phyloP scores from a whole-genome alignment of 164 flowering plant genomes.

The Warburgia ugandensis region DNA sequence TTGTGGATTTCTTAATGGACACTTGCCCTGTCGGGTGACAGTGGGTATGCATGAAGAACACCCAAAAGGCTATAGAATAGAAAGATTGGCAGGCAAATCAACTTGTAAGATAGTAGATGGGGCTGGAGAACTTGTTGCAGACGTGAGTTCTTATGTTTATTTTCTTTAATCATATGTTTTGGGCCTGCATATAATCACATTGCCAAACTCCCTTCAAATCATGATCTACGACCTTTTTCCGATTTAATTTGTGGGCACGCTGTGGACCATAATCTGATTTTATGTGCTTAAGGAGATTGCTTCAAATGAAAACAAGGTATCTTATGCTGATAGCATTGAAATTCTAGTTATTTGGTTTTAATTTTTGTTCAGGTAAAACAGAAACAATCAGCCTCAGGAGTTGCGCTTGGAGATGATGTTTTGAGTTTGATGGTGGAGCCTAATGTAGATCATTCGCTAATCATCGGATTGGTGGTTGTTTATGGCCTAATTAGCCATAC shows the following conservation, averaged over 20 bases:
- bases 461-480: conserved; percentile 14
- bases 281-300: too few species aligned
- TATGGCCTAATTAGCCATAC: conserved; percentile 8
- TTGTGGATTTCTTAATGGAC: conserved; percentile 11
- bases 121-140: conserved; percentile 31
- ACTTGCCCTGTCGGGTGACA: conserved; percentile 14
- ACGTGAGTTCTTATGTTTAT: conserved; percentile 23
- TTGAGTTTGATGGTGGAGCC: conserved; percentile 45
- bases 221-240: neutral
- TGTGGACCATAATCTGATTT: too few species aligned
- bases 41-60: conserved; percentile 8
- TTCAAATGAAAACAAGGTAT: too few species aligned
- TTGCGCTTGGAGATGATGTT: conserved; percentile 55
- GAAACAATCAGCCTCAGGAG: conserved; percentile 41
- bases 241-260: too few species aligned
- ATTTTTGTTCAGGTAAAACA: conserved; percentile 28
- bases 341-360: neutral
- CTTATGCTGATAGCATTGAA: neutral
- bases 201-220: neutral
- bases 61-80: conserved; percentile 15
- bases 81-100: conserved; percentile 13
- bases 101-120: conserved; percentile 19
- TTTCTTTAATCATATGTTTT: neutral
- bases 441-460: conserved; percentile 28
- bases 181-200: neutral